A percentile compares a stretch with the other conserved stretches of the same genome.
phyloP scores from a whole-genome alignment of 1,139 yeast species.

The Geotrichum candidum region DNA sequence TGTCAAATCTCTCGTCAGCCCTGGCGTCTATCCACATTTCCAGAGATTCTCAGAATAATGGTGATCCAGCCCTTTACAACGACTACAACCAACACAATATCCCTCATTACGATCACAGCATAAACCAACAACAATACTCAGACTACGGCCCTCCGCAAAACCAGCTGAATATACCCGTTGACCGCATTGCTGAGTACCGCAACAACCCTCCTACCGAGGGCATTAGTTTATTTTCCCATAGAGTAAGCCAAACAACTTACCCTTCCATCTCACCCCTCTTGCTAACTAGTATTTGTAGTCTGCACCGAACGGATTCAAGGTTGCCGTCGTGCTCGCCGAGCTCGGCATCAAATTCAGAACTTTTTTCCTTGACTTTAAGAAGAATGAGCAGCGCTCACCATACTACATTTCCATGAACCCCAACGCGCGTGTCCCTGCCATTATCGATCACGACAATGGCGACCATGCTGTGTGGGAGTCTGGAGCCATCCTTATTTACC shows the following conservation, averaged over 20 bases:
- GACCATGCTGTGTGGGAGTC: constrained; percentile 89
- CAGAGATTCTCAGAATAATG: neutral
- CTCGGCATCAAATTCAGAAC: constrained; percentile 75
- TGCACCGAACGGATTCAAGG: constrained; percentile 96
- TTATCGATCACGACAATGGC: constrained; percentile 78
- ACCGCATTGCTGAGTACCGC: constrained; percentile 66
- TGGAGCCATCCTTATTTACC: constrained; percentile 79
- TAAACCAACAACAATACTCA: neutral
- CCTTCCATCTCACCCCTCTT: neutral
- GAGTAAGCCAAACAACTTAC: constrained; percentile 30
- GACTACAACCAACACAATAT: constrained; percentile 9
- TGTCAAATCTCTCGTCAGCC: constrained; percentile 33
- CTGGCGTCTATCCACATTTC: constrained; percentile 29
- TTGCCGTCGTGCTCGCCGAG: constrained; percentile 84
- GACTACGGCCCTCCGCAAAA: constrained; percentile 3
- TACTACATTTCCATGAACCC: constrained; percentile 90
- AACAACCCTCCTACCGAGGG: constrained; percentile 78
- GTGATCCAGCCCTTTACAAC: constrained; percentile 4
- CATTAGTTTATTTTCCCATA: constrained; percentile 77
- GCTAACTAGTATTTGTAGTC: constrained; percentile 34
- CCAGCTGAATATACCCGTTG: constrained; percentile 21
- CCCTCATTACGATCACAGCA: constrained; percentile 13
- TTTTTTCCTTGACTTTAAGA: constrained; percentile 76
- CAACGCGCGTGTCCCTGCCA: constrained; percentile 90
- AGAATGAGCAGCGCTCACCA: constrained; percentile 87